These are phyloP conservation scores for Trapa bicornis DNA, from an alignment of 345 rosid genomes.

Conservation along the genomic window DNA sequence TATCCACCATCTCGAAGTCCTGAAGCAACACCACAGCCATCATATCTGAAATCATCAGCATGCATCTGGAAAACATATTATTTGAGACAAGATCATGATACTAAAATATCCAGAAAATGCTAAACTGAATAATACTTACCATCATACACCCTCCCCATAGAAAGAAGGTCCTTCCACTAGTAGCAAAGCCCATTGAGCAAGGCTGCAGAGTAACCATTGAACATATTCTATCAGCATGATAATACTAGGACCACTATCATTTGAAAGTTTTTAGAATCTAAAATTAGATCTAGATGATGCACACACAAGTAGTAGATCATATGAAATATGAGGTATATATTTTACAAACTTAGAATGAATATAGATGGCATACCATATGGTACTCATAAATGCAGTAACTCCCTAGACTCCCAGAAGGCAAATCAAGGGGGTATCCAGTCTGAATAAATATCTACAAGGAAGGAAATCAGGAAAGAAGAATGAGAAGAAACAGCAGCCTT, in stretches of 20 bases:
- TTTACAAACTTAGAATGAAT: not conserved
- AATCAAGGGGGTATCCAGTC: conserved; percentile 97
- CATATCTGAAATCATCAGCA: conserved; percentile 96
- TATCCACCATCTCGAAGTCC: conserved; percentile 97
- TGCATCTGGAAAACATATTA: conserved; percentile 62
- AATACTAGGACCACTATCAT: not conserved
- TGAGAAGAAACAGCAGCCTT: not conserved
- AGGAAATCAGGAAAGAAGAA: not conserved
- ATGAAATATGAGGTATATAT: too few species aligned
- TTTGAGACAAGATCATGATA: conserved; percentile 17
- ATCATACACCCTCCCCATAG: conserved; percentile 99
- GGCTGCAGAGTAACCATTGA: conserved; percentile 47
- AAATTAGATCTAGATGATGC: not conserved
- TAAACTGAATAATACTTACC: conserved; percentile 33
- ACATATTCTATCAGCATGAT: not conserved
- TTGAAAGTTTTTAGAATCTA: not conserved
- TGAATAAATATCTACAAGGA: conserved; percentile 89
- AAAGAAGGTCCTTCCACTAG: conserved; percentile 94
- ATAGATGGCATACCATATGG: conserved; percentile 62
- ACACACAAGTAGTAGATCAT: not conserved
- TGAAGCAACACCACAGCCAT: conserved; percentile 76
- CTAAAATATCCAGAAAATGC: conserved; percentile 12
- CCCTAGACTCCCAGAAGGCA: conserved; percentile 97
- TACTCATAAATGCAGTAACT: conserved; percentile 98
- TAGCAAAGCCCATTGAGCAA: conserved; percentile 99